Conservation (phyloP, 2,329 filamentous ascomycete species). For the Aspergillus sp. region DNA sequence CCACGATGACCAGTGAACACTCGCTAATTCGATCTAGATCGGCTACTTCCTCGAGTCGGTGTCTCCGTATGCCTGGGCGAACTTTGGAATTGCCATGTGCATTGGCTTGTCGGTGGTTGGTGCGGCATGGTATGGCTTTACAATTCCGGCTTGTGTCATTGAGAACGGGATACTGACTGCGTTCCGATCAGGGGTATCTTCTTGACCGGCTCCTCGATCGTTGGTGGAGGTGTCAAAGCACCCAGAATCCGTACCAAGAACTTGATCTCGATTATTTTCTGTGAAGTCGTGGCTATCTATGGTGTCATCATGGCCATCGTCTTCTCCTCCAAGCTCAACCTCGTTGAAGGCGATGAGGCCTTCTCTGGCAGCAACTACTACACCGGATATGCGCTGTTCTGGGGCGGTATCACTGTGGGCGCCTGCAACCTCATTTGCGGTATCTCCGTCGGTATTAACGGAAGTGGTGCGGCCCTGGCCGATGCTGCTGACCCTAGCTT, state of each 20-base stretch:
- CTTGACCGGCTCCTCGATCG: constrained; percentile 95
- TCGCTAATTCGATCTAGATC: constrained; percentile 57
- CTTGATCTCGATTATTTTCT: constrained; percentile 99
- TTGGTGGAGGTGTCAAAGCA: constrained; percentile 93
- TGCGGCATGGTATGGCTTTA: constrained; percentile 76
- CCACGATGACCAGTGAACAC: constrained; percentile 5
- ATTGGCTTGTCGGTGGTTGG: constrained; percentile 96
- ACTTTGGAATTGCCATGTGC: constrained; percentile 85
- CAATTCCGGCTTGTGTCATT: neutral
- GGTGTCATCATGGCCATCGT: constrained; percentile 99
- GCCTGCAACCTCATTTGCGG: constrained; percentile 95
- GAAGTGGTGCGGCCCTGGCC: constrained; percentile 90
- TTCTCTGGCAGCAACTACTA: constrained; percentile 83
- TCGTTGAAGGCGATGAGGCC: constrained; percentile 63
- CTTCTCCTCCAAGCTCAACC: constrained; percentile 83
- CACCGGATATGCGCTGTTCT: constrained; percentile 93
- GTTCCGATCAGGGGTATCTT: constrained; percentile 81
- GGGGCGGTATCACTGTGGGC: constrained; percentile 91
- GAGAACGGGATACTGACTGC: constrained; percentile 6
- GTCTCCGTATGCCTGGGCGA: constrained; percentile 92
- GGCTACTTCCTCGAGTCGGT: constrained; percentile 92
- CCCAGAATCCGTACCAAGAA: constrained; percentile 99
- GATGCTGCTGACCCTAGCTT: constrained; percentile 90
- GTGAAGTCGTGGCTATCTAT: constrained; percentile 99
- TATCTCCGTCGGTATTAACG: constrained; percentile 96